These are phyloP conservation scores for Opeltia flavorubescens DNA, from an alignment of 495 filamentous ascomycete species.

Conservation along the genomic window DNA sequence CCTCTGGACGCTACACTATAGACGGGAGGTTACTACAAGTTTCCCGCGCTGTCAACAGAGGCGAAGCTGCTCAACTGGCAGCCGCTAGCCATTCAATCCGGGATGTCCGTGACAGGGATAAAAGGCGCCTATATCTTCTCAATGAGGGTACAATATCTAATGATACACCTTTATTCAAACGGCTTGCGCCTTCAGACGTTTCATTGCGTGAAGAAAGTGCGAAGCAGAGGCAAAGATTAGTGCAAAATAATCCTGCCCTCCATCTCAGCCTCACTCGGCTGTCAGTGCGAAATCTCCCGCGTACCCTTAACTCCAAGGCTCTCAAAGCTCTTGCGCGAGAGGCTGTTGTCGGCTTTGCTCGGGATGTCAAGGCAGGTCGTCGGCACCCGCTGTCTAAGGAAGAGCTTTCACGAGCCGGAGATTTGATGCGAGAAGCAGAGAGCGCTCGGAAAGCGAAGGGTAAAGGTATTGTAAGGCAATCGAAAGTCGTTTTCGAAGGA, in stretches of 20 bases:
- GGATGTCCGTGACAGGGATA: slow-evolving; percentile 66
- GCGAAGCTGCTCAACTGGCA: slow-evolving; percentile 60
- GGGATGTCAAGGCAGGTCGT: slow-evolving; percentile 61
- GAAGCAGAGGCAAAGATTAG: slow-evolving; percentile 77
- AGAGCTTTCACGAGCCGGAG: slow-evolving; percentile 61
- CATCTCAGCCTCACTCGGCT: slow-evolving; percentile 85
- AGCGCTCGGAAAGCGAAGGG: slow-evolving; percentile 60
- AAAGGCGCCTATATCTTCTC: slow-evolving; percentile 80
- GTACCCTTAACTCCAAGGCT: slow-evolving; percentile 69
- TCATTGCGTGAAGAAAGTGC: slow-evolving; percentile 77
- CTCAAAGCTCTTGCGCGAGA: slow-evolving; percentile 82
- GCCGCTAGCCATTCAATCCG: slow-evolving; percentile 49
- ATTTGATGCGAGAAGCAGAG: slow-evolving; percentile 69
- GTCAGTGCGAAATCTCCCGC: slow-evolving; percentile 85
- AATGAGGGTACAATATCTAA: slow-evolving; percentile 68
- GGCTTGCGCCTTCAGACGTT: slow-evolving; percentile 65
- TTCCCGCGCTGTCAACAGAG: slow-evolving; percentile 66
- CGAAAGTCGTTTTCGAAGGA: slow-evolving; percentile 87
- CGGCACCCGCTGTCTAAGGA: slow-evolving; percentile 74
- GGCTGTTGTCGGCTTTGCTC: slow-evolving; percentile 85
- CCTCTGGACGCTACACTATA: slow-evolving; percentile 69
- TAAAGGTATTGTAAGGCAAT: slow-evolving; percentile 89
- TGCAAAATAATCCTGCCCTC: slow-evolving; percentile 78
- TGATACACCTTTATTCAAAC: slow-evolving; percentile 56
- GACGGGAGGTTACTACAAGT: slow-evolving; percentile 79